A percentile compares a stretch with the other conserved stretches of the same genome.
Conservation (phyloP, 2,329 filamentous ascomycete species). For the Fusarium paranaense region DNA sequence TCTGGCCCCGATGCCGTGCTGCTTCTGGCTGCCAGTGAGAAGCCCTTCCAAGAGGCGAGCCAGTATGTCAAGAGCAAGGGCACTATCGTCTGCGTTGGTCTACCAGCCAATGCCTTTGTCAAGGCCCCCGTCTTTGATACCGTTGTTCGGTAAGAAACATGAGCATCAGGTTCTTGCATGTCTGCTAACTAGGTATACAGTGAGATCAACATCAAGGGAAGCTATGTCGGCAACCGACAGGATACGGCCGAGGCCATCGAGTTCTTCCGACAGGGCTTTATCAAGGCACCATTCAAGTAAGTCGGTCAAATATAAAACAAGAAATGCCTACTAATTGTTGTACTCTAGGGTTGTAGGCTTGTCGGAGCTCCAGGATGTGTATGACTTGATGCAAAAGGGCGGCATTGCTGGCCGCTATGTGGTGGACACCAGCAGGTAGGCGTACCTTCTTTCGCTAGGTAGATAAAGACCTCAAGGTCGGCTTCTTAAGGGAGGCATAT, state of each 20-base stretch:
- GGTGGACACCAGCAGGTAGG: slow-evolving; percentile 73
- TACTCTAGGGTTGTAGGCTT: slow-evolving; percentile 71
- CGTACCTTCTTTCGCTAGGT: neutral
- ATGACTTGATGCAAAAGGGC: slow-evolving; percentile 74
- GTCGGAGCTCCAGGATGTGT: slow-evolving; percentile 80
- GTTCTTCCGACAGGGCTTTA: slow-evolving; percentile 83
- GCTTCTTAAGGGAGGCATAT: neutral
- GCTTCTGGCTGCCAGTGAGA: slow-evolving; percentile 84
- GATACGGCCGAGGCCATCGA: slow-evolving; percentile 88
- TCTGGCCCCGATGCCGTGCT: slow-evolving; percentile 87
- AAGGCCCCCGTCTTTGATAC: slow-evolving; percentile 87
- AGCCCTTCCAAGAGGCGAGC: slow-evolving; percentile 91
- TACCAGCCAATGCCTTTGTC: slow-evolving; percentile 84
- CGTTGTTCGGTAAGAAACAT: slow-evolving; percentile 63
- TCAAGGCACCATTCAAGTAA: slow-evolving; percentile 83
- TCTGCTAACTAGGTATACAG: slow-evolving; percentile 47
- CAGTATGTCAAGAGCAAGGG: slow-evolving; percentile 85
- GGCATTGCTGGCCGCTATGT: slow-evolving; percentile 80
- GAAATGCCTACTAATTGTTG: neutral
- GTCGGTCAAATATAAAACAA: rapidly evolving
- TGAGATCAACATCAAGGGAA: slow-evolving; percentile 90
- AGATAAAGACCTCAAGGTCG: neutral
- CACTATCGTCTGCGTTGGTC: slow-evolving; percentile 84
- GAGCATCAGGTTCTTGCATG: rapidly evolving
- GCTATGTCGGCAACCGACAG: slow-evolving; percentile 89